These are phyloP conservation scores for Panus rudis DNA, from an alignment of 768 basidiomycete genomes.

Conservation along the genomic window DNA sequence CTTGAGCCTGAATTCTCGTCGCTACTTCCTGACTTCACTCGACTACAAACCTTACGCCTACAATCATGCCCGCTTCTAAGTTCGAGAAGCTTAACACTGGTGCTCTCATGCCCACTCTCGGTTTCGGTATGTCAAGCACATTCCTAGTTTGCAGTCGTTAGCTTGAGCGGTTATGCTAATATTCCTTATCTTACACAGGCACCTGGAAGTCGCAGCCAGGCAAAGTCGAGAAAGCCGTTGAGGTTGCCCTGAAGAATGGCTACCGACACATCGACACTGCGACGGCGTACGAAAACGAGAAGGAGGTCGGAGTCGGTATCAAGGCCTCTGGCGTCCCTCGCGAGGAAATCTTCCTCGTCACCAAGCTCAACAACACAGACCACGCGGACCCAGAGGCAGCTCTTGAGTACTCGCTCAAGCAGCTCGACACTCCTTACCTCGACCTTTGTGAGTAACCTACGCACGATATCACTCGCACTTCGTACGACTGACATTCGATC, in stretches of 20 bases:
- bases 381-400: constrained; percentile 53
- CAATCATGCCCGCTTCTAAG: constrained; percentile 42
- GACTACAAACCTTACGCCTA: too few relatives aligned
- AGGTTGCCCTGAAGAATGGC: constrained; percentile 63
- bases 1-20: too few relatives aligned
- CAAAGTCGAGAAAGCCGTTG: constrained; percentile 66
- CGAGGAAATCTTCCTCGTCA: constrained; percentile 72
- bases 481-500: too few relatives aligned
- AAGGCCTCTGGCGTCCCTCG: constrained; percentile 67
- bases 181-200: constrained; percentile 29
- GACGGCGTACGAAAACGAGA: constrained; percentile 65
- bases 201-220: constrained; percentile 76
- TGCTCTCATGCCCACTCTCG: constrained; percentile 67
- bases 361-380: constrained; percentile 59
- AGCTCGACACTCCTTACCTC: constrained; percentile 68
- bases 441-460: constrained; percentile 63
- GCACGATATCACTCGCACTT: too few relatives aligned
- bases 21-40: too few relatives aligned
- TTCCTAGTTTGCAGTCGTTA: neutral
- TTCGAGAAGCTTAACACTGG: constrained; percentile 63
- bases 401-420: constrained; percentile 60
- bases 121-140: constrained; percentile 40
- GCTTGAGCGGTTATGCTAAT: neutral
- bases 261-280: constrained; percentile 74
- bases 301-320: constrained; percentile 78